Evolutionary conservation across 75 land plant genomes (phyloP).

Genomic region (Ceratopteris richardii): DNA sequence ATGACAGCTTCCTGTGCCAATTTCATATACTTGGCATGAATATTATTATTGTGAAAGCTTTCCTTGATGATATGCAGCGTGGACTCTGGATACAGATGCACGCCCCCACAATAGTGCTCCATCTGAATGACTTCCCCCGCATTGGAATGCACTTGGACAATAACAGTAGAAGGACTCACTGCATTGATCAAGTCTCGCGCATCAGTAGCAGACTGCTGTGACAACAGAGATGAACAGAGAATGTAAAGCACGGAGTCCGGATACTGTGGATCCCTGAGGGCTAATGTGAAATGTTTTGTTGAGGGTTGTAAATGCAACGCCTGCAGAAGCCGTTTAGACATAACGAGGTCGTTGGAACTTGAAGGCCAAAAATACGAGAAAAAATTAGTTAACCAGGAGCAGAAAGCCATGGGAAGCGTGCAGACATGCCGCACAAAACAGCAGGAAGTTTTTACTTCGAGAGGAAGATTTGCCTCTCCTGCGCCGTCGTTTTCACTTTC

Average conservation of each 20-base stretch:
- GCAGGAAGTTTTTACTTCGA: too few relatives aligned
- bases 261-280: conserved; percentile 42
- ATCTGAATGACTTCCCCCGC: conserved; percentile 16
- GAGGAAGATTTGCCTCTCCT: too few relatives aligned
- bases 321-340: conserved; percentile 37
- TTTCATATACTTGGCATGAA: conserved; percentile 40
- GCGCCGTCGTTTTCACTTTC: too few relatives aligned
- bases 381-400: background rate
- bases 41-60: conserved; percentile 43
- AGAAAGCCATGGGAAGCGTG: too few relatives aligned
- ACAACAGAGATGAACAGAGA: conserved; percentile 45
- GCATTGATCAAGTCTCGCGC: conserved; percentile 44
- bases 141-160: conserved; percentile 44
- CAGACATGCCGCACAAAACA: too few relatives aligned
- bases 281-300: conserved; percentile 65
- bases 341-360: conserved; percentile 24
- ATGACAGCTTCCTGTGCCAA: conserved; percentile 52
- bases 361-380: background rate
- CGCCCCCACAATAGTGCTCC: conserved; percentile 22
- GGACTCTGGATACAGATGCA: conserved; percentile 41
- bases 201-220: conserved; percentile 68
- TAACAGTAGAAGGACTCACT: conserved; percentile 55
- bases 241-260: conserved; percentile 47
- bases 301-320: conserved; percentile 41
- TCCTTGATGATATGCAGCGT: conserved; percentile 44